Base-by-base conservation (phyloP, 140 eudicot species). In the Anethum foeniculum region DNA sequence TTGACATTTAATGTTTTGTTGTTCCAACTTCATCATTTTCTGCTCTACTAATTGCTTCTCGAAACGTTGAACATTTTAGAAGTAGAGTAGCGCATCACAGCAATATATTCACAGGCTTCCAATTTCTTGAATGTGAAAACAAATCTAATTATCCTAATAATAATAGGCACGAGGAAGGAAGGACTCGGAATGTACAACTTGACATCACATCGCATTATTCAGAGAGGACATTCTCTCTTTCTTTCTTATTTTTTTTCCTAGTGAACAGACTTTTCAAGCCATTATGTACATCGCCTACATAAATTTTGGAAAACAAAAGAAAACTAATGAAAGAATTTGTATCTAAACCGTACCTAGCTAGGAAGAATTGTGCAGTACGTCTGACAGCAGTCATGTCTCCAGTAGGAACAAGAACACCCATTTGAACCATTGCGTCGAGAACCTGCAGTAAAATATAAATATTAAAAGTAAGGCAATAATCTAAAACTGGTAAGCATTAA, bases 371-470 rank as follows among this genome's bases (percentile, higher is more conserved):
- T 44, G 98, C 99, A n/a, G 99, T 96, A 86, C 99, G 85, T 84
- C 98, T 89, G 79, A 96, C 97, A 82, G 99, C 99, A 71, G 98
- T 96, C 98, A 91, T 96, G 84, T 96, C 99, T 73, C 99, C 98
- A 0, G 99, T 96, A 44, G 99, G 99, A 46, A 96, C 99, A 76
- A 96, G 96, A 85, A 96, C 97, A 36, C 99, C 99, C 99, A 96
- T 96, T 88, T 91, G 97, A 79, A 96, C 89, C 96, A 89, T 91
- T 73, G 98, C 92, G 83, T 96, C 89, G 82, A 96, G 87, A 82
- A 96, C 96, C 97, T 93, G 88, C 84, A 88, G 64, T 38, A 71
- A 71, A 46, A 80, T 38, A 71, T 64, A 49, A 23, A 72, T 54
- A 68, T 69, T 78, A 56, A 44, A 34, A 62, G 39, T n/a, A n/a